These are phyloP conservation scores for Fusarium nanum DNA, from an alignment of 2,329 filamentous ascomycete genomes.

Conservation along the genomic window DNA sequence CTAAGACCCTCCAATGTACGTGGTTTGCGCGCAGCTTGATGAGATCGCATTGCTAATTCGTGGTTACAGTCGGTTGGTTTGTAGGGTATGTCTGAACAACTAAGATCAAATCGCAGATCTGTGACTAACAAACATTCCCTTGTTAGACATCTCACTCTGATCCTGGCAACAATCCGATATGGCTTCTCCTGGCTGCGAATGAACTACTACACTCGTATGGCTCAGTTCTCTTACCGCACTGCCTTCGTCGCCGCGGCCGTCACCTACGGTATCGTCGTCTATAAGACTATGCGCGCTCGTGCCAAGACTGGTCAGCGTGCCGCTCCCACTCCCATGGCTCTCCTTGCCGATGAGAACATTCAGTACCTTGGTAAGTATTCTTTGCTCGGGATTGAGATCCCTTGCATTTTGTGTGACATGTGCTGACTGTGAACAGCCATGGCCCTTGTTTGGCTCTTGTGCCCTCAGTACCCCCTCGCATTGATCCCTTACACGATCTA, in stretches of 20 bases:
- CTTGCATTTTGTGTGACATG: neutral
- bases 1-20: constrained; percentile 91
- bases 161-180: constrained; percentile 86
- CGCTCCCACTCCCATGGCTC: constrained; percentile 68
- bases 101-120: neutral
- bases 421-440: constrained; percentile 70
- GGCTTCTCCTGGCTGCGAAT: constrained; percentile 86
- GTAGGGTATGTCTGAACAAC: constrained; percentile 71
- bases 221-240: constrained; percentile 86
- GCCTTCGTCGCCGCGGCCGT: constrained; percentile 89
- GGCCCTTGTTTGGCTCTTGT: constrained; percentile 94
- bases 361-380: constrained; percentile 86
- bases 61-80: constrained; percentile 77
- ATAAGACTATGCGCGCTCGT: constrained; percentile 93
- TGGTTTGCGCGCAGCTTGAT: constrained; percentile 48
- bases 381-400: neutral
- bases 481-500: constrained; percentile 96
- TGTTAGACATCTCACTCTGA: constrained; percentile 82
- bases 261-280: constrained; percentile 98
- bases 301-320: constrained; percentile 77
- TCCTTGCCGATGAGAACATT: constrained; percentile 92
- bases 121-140: constrained; percentile 29
- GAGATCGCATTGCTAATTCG: constrained; percentile 40
- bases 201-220: constrained; percentile 83
- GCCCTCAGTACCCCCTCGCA: constrained; percentile 88